These are phyloP conservation scores for Lasiodiplodia theobromae DNA, from an alignment of 2,329 filamentous ascomycete genomes.

Conservation along the genomic window DNA sequence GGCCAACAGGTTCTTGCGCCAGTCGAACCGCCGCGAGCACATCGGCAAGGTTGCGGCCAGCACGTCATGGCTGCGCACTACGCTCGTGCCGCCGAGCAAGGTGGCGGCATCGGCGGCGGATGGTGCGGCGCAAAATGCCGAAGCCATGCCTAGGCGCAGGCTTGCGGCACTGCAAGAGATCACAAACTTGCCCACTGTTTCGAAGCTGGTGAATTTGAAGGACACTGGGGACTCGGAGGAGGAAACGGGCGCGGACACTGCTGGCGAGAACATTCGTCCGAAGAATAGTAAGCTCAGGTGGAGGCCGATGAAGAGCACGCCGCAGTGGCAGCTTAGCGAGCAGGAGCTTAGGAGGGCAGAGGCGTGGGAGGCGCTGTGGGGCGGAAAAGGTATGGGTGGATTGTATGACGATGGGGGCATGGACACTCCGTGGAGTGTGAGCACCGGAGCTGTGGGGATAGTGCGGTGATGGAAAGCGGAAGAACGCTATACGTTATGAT, in stretches of 20 bases:
- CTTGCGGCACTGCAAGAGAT: slow-evolving; percentile 25
- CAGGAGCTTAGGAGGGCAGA: slow-evolving; percentile 25
- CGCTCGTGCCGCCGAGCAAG: slow-evolving; percentile 17
- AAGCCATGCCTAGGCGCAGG: slow-evolving; percentile 10
- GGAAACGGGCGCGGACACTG: background rate
- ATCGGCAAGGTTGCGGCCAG: background rate
- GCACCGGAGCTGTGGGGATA: slow-evolving; percentile 19
- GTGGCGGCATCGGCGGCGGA: background rate
- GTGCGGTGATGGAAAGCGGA: slow-evolving; percentile 3
- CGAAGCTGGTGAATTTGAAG: slow-evolving; percentile 17
- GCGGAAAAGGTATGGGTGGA: background rate
- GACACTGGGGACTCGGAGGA: slow-evolving; percentile 6
- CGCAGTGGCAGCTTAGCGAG: slow-evolving; percentile 30
- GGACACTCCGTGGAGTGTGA: slow-evolving; percentile 23
- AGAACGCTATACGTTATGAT: slow-evolving; percentile 3
- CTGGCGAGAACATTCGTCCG: background rate
- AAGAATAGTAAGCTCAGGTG: slow-evolving; percentile 20
- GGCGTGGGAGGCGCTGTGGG: slow-evolving; percentile 28
- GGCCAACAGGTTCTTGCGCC: slow-evolving; percentile 28
- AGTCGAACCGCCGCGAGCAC: slow-evolving; percentile 25
- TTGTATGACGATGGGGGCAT: slow-evolving; percentile 10
- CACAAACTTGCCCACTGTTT: slow-evolving; percentile 16
- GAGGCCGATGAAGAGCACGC: slow-evolving; percentile 30
- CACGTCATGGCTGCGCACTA: slow-evolving; percentile 22
- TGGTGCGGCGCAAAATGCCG: background rate